Evolutionary conservation across 495 filamentous ascomycete species (phyloP).

Genomic region (Lineolata rhizophorae): DNA sequence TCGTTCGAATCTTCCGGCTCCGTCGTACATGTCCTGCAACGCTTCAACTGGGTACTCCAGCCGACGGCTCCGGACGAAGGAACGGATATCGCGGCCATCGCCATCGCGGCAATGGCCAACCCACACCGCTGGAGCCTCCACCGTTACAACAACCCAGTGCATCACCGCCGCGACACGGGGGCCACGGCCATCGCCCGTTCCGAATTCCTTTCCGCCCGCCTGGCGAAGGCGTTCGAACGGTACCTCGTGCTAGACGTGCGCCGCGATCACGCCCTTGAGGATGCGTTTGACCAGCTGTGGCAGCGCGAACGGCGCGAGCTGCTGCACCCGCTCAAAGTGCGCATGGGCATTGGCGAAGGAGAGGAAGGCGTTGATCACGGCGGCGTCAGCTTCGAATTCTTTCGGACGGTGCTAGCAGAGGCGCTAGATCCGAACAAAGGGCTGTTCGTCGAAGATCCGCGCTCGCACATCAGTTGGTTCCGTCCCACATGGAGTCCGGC

Average conservation of each 20-base stretch:
- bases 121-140: too few species aligned
- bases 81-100: too few species aligned
- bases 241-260: slow-evolving; percentile 62
- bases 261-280: slow-evolving; percentile 43
- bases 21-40: too few species aligned
- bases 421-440: slow-evolving; percentile 56
- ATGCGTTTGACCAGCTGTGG: slow-evolving; percentile 80
- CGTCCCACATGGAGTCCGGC: slow-evolving; percentile 46
- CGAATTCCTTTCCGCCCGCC: too few species aligned
- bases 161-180: too few species aligned
- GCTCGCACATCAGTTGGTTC: slow-evolving; percentile 69
- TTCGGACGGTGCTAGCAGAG: slow-evolving; percentile 57
- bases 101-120: too few species aligned
- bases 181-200: too few species aligned
- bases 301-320: slow-evolving; percentile 62
- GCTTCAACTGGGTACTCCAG: too few species aligned
- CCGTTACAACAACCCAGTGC: too few species aligned
- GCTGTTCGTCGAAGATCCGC: slow-evolving; percentile 29
- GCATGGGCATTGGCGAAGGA: slow-evolving; percentile 54
- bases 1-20: too few species aligned
- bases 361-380: slow-evolving; percentile 87
- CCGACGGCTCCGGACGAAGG: too few species aligned
- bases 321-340: slow-evolving; percentile 66
- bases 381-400: slow-evolving; percentile 90
- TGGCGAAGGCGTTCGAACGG: too few species aligned